phyloP scores from a whole-genome alignment of 805 yeast genomes.

The Wickerhamiella sorbophila region DNA sequence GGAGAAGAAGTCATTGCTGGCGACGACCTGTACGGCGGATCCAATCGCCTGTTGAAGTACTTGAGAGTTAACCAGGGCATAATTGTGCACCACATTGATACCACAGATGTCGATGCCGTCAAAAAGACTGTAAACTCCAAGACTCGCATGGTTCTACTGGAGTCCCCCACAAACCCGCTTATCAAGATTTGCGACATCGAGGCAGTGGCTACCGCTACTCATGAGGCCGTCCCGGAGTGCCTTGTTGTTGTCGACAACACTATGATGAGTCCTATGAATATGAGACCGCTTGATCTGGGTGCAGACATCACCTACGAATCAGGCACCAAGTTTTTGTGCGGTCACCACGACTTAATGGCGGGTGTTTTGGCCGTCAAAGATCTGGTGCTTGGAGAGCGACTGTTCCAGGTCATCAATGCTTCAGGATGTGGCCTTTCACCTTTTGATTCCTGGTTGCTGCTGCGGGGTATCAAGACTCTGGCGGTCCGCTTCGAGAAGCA shows the following conservation, averaged over 20 bases:
- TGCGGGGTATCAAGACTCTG: constrained; percentile 79
- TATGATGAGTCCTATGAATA: constrained; percentile 85
- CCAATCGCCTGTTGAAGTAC: constrained; percentile 70
- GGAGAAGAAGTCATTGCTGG: constrained; percentile 93
- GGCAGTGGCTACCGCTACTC: constrained; percentile 51
- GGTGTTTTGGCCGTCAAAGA: constrained; percentile 69
- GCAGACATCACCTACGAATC: constrained; percentile 88
- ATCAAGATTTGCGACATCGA: constrained; percentile 76
- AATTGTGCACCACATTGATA: constrained; percentile 62
- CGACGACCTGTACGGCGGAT: constrained; percentile 89
- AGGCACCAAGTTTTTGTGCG: constrained; percentile 83
- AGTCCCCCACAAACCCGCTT: constrained; percentile 87
- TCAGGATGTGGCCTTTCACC: constrained; percentile 89
- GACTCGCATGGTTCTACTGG: constrained; percentile 72
- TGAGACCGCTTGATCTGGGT: constrained; percentile 74
- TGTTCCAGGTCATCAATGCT: constrained; percentile 71
- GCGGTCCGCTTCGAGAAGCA: constrained; percentile 79
- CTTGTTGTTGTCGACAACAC: constrained; percentile 90
- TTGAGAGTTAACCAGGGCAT: constrained; percentile 49
- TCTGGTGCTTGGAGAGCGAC: constrained; percentile 46
- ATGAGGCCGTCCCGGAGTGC: constrained; percentile 47
- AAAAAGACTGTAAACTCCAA: constrained; percentile 37
- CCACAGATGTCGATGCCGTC: constrained; percentile 54
- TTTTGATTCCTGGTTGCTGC: constrained; percentile 78
- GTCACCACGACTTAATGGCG: constrained; percentile 96